Evolutionary conservation across 306 rosid species (phyloP), one percentile per base, ranked within the genome.

Genomic region (Rosa lucieae): DNA sequence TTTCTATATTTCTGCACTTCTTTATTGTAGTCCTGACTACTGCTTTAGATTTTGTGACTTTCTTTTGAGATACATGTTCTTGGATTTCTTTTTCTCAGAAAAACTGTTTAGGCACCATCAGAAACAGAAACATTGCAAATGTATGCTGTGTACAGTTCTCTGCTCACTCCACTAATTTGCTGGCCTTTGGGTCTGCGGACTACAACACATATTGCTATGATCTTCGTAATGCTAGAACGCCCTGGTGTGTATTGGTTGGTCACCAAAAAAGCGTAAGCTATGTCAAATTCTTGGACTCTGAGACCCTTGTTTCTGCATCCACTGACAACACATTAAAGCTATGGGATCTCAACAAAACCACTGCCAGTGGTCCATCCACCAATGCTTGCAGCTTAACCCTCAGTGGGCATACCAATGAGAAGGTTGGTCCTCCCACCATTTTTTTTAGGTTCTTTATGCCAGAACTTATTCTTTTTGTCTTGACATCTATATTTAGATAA

Each of bases 141-240:
- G 99, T 94, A 73, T 94, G 97, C 89, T 92, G 99, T 75, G 97
- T 94, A 79, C 97, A 94, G 77, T 94, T 94, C 87, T 94, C 99
- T 81, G 46, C 93, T 58, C 91, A 92, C 83, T 94, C 99, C 71
- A 87, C 92, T 61, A 89, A 94, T 82, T 84, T 91, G 72, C 84
- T 94, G 81, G 89, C 95, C 62, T 88, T 92, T 49, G 99, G 99
- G 58, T 92, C 91, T 82, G 90, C 97, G 0, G 92, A 94, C 82
- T 94, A 87, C 87, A 84, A 79, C 80, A 94, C 92, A 56, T 94
- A 92, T 82, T 94, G 97, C 89, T 94, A 89, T 82, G 99, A 94
- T 89, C 89, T 92, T 77, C 97, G 97, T n/a, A 88, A 89, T 86
- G 84, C 91, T 73, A 87, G 86, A 85, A 85, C 84, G 78, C 97